phyloP scores from a whole-genome alignment of 345 rosid species.

The Euphorbia tirucalli region DNA sequence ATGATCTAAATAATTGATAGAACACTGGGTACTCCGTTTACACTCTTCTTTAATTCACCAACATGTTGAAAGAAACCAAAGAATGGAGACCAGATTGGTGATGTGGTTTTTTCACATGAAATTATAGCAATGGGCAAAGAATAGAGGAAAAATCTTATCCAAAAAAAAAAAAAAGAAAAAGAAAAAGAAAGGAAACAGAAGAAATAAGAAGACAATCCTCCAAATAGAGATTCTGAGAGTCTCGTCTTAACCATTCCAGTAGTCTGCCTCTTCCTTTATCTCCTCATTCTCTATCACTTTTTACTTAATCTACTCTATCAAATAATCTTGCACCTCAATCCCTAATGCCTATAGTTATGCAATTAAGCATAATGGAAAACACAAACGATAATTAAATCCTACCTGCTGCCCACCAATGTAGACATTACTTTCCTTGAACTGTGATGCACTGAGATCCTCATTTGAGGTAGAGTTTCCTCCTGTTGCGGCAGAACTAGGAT shows the following conservation, averaged over 20 bases:
- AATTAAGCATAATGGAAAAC: neutral
- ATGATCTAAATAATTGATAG: too few relatives aligned
- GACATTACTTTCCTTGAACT: conserved; percentile 75
- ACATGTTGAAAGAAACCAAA: too few relatives aligned
- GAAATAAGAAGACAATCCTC: neutral
- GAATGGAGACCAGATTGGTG: neutral
- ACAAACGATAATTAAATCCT: conserved; percentile 19
- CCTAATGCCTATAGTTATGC: neutral
- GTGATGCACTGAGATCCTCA: conserved; percentile 76
- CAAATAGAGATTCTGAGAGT: neutral
- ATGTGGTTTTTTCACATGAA: neutral
- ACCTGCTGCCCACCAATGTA: conserved; percentile 80
- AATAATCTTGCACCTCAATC: neutral
- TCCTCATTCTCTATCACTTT: neutral
- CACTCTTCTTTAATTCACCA: too few relatives aligned
- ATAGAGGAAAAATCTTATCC: neutral
- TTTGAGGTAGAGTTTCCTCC: conserved; percentile 64
- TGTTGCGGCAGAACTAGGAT: conserved; percentile 55
- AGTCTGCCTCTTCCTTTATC: neutral
- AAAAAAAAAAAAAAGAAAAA: neutral
- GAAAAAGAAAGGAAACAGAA: neutral
- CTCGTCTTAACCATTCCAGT: neutral
- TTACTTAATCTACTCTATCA: neutral
- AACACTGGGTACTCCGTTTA: too few relatives aligned
- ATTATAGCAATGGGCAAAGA: neutral